Conservation (phyloP, 306 rosid genomes). For the Quercus mongolica region DNA sequence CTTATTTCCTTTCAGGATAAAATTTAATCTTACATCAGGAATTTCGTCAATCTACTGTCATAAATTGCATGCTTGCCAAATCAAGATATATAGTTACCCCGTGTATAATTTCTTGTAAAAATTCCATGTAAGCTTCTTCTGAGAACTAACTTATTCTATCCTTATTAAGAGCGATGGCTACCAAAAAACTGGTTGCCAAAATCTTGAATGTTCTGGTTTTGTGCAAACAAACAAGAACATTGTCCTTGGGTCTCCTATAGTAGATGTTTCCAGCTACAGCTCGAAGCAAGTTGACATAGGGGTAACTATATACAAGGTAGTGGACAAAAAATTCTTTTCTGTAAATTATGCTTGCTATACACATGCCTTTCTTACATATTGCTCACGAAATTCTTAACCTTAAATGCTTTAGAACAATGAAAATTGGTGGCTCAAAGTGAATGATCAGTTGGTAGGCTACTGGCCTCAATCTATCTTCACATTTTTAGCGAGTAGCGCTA, state of each 20-base stretch:
- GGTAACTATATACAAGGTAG: no score
- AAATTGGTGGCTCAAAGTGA: slow-evolving; percentile 23
- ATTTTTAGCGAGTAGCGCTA: neutral
- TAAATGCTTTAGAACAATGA: neutral
- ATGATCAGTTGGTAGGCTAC: slow-evolving; percentile 15
- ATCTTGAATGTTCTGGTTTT: neutral
- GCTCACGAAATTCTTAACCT: neutral
- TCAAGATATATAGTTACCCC: no score
- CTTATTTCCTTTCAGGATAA: neutral
- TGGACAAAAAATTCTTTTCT: no score
- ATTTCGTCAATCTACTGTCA: no score
- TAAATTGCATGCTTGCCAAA: no score
- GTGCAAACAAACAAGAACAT: neutral
- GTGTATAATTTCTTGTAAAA: no score
- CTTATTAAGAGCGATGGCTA: neutral
- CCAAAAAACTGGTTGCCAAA: neutral
- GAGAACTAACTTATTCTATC: no score
- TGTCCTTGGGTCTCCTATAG: neutral
- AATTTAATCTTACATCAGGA: no score
- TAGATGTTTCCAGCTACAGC: no score
- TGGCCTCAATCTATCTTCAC: slow-evolving; percentile 23
- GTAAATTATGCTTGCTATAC: neutral
- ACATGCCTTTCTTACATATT: no score
- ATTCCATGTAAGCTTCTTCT: no score
- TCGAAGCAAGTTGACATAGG: no score